These are phyloP conservation scores for Dissophora globulifera DNA, from an alignment of 192 early-diverging fungal species.

Conservation along the genomic window DNA sequence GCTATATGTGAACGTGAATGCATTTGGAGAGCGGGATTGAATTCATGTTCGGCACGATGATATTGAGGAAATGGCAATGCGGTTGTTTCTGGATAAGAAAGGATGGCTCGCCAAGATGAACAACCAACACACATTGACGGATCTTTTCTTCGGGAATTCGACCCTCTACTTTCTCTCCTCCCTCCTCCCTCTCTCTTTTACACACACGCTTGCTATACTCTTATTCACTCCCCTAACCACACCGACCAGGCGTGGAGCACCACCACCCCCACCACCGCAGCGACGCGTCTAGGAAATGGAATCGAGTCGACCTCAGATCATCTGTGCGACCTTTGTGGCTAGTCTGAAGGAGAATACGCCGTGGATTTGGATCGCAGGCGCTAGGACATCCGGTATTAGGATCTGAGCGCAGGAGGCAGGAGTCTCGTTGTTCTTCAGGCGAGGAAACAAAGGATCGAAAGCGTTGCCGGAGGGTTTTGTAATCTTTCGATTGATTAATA, in stretches of 20 bases:
- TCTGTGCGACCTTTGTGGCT: too few species aligned
- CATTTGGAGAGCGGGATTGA: background rate
- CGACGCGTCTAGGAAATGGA: slow-evolving; percentile 50
- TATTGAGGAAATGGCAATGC: slow-evolving; percentile 1
- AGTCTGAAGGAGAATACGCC: too few species aligned
- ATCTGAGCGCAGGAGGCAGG: too few species aligned
- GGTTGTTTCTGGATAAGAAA: background rate
- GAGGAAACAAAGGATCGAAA: too few species aligned
- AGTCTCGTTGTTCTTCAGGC: too few species aligned
- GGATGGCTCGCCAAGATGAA: slow-evolving; percentile 30
- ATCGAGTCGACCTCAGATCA: too few species aligned
- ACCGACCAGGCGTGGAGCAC: slow-evolving; percentile 36
- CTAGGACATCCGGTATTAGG: too few species aligned
- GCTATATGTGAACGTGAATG: background rate
- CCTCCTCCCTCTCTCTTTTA: slow-evolving; percentile 2
- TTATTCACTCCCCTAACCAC: too few species aligned
- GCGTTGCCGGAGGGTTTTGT: too few species aligned
- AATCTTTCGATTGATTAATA: too few species aligned
- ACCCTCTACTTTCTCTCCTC: slow-evolving; percentile 15
- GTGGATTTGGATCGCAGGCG: too few species aligned
- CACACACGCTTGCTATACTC: too few species aligned
- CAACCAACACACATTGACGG: slow-evolving; percentile 41
- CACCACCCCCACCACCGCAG: slow-evolving; percentile 55
- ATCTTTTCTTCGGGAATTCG: slow-evolving; percentile 48
- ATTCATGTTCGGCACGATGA: background rate